phyloP scores from a whole-genome alignment of 2,329 filamentous ascomycete genomes.

The Ophiostoma populinum region DNA sequence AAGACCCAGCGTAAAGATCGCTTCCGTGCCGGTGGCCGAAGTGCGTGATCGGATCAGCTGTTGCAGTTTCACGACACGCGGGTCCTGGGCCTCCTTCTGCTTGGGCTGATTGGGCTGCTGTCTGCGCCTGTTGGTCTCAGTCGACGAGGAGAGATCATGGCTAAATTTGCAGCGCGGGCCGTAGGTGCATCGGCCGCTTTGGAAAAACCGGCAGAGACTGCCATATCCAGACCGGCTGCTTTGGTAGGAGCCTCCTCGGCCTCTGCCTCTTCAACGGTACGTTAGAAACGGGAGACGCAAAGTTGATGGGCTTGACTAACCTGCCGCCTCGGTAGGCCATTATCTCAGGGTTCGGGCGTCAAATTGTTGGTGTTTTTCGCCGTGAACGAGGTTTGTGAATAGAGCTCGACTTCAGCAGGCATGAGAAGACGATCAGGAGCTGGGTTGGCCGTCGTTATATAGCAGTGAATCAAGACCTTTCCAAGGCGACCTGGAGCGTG shows the following conservation, averaged over 20 bases:
- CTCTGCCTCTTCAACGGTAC: not conserved
- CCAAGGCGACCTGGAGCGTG: too few species aligned
- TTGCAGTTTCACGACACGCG: not conserved
- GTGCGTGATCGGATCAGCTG: not conserved
- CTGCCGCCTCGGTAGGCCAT: not conserved
- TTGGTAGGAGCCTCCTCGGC: not conserved
- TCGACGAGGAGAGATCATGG: not conserved
- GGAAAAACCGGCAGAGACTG: not conserved
- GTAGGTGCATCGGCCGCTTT: not conserved
- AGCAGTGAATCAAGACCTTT: too few species aligned
- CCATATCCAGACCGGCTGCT: too few species aligned
- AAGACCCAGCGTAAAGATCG: constrained; percentile 4
- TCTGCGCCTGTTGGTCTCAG: too few species aligned
- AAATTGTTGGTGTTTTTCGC: too few species aligned
- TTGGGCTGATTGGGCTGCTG: not conserved
- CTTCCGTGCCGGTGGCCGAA: not conserved
- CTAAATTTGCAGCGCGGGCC: constrained; percentile 1
- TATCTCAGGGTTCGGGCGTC: not conserved
- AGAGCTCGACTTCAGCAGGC: too few species aligned
- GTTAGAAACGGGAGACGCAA: not conserved
- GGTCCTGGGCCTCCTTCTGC: not conserved
- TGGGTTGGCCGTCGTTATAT: too few species aligned
- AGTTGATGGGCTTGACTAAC: not conserved
- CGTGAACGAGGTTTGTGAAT: too few species aligned
- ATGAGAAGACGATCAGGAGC: too few species aligned